These are phyloP conservation scores for Haematococcus sp. DNA, from an alignment of 139 green algal species.

Conservation along the genomic window DNA sequence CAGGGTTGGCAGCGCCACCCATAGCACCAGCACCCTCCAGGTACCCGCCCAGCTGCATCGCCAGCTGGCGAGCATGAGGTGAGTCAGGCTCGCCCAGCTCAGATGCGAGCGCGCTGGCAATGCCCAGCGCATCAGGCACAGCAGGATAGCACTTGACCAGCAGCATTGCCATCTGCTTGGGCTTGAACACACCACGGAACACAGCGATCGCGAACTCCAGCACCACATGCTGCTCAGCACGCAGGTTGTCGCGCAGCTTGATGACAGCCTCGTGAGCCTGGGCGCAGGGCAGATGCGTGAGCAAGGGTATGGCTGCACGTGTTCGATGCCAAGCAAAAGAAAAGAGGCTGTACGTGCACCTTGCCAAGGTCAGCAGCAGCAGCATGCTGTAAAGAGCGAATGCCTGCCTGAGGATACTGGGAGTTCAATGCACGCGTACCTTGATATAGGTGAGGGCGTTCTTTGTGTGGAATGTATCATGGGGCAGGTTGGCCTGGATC, in stretches of 20 bases:
- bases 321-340: too few relatives aligned
- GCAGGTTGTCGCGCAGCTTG: conserved; percentile 63
- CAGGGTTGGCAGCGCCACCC: too few relatives aligned
- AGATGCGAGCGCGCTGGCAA: conserved; percentile 44
- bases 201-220: conserved; percentile 56
- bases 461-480: conserved; percentile 61
- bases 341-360: too few relatives aligned
- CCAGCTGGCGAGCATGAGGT: conserved; percentile 19
- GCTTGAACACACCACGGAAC: conserved; percentile 41
- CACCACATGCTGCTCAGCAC: conserved; percentile 55
- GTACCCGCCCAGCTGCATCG: conserved; percentile 35
- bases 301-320: too few relatives aligned
- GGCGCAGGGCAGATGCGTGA: not conserved
- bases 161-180: conserved; percentile 36
- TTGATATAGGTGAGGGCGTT: conserved; percentile 65
- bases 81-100: conserved; percentile 49
- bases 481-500: conserved; percentile 63
- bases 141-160: conserved; percentile 58
- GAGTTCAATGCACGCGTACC: too few relatives aligned
- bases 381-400: not conserved
- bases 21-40: not conserved
- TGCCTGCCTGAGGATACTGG: not conserved
- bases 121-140: conserved; percentile 58
- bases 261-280: conserved; percentile 58
- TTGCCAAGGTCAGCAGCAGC: not conserved